Evolutionary conservation across 73 alveolate species (phyloP).

Genomic region (Paramecium primaurelia): DNA sequence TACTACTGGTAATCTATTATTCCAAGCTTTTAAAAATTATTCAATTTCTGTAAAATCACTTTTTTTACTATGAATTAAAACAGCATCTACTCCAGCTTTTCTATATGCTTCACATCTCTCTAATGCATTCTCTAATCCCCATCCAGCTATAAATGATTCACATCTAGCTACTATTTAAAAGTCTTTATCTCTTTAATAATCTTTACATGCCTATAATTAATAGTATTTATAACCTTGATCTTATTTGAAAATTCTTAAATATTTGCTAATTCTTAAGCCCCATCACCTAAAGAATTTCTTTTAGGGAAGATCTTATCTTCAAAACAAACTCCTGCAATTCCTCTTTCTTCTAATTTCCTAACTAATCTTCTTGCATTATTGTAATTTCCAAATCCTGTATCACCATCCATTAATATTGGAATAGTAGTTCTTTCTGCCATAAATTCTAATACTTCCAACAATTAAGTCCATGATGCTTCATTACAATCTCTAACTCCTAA

Average conservation of each 20-base stretch:
- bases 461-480: constrained; percentile 77
- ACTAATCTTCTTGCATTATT: constrained; percentile 85
- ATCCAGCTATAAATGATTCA: constrained; percentile 88
- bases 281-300: constrained; percentile 80
- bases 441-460: constrained; percentile 67
- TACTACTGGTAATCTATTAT: constrained; percentile 76
- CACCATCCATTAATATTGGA: constrained; percentile 89
- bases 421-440: constrained; percentile 80
- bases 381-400: constrained; percentile 87
- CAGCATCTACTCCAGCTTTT: constrained; percentile 91
- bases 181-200: constrained; percentile 72
- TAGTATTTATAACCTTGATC: constrained; percentile 43
- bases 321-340: constrained; percentile 88
- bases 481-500: constrained; percentile 72
- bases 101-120: constrained; percentile 85
- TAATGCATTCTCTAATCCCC: constrained; percentile 82
- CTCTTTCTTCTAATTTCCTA: constrained; percentile 76
- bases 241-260: constrained; percentile 78
- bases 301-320: constrained; percentile 87
- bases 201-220: constrained; percentile 68
- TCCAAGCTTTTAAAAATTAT: constrained; percentile 77
- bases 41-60: constrained; percentile 78
- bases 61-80: constrained; percentile 76
- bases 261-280: constrained; percentile 82
- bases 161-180: constrained; percentile 82